Percentiles rank a stretch among this genome's conserved stretches.
Conservation (phyloP, 73 alveolate species). For the Durusdinium trenchii region DNA sequence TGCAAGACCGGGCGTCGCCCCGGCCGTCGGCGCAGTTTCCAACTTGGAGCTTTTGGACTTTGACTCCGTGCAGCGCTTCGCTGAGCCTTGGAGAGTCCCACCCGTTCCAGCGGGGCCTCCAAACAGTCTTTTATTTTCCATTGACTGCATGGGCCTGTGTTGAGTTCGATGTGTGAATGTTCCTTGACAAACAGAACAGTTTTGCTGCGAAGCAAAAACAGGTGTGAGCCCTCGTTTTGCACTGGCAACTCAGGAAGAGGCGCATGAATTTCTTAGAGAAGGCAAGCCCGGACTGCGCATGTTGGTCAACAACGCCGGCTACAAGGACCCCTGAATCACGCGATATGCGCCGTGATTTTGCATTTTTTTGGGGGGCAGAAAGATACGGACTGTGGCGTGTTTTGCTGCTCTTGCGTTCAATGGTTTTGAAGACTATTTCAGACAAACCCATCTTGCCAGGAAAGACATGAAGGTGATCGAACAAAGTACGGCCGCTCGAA, state of each 20-base stretch:
- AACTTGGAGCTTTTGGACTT: constrained; percentile 67
- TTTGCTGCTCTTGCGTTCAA: background rate
- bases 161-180: background rate
- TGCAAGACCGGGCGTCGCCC: too few species aligned
- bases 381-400: background rate
- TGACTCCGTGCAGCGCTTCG: constrained; percentile 80
- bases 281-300: constrained; percentile 63
- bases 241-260: background rate
- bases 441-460: background rate
- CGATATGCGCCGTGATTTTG: background rate
- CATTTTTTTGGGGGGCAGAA: too few species aligned
- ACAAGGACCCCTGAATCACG: constrained; percentile 22
- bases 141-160: background rate
- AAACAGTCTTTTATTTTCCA: background rate
- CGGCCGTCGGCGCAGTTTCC: too few species aligned
- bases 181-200: background rate
- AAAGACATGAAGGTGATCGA: constrained; percentile 16
- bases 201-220: too few species aligned
- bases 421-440: background rate
- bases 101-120: background rate
- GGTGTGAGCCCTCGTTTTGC: too few species aligned
- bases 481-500: constrained; percentile 49
- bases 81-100: constrained; percentile 30
- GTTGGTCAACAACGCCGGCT: constrained; percentile 79
- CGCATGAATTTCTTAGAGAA: background rate